Base-by-base conservation (phyloP, 2,329 filamentous ascomycete genomes). In the Aspergillus neoniger region DNA sequence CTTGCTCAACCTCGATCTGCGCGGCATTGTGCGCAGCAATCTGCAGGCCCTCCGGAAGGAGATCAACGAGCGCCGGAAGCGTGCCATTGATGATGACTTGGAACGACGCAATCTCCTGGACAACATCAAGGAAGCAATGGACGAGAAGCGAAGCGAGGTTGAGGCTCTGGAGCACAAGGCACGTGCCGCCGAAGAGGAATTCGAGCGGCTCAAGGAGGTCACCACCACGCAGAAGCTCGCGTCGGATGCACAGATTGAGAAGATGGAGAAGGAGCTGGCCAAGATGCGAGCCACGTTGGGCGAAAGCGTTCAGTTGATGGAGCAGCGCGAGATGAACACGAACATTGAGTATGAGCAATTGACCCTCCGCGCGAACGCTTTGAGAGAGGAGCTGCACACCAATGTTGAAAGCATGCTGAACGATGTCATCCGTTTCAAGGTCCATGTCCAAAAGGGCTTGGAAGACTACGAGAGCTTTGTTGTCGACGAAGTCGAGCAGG, bases 391-490 rank as follows among this genome's bases (percentile, higher is more conserved):
- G 75, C 83, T 99, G n/a, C 95, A 99, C 76, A 96, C 92, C 0
- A 93, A 97, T 75, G 91, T 97, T 70, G 95, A 97, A 79, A 89
- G 88, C 69, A 96, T 98, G 86, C 81, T 99, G 62, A 96, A 97
- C 79, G 93, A 98, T 73, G 90, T 97, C 63, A 96, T 98, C 80
- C 93, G 96, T 72, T 98, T 99, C 86, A 99, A 99, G 80, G 91
- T 99, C 65, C 93, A 98, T 72, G 84, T 99, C 55, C 95, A 99
- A 77, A 93, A 92, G 79, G 89, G 88, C 61, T 81, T 99, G 57
- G 94, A 97, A 74, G 91, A 95, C 71, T 98, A 96, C 75, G 95
- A 99, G 78, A 88, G 88, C 58, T 96, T 97, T 73, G 92, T 97
- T 6, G 89, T 91, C 2, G 91, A 96, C 66, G 94, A 98, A 79